Percentiles rank a stretch among this genome's conserved stretches.
Conservation (phyloP, 2,329 filamentous ascomycete genomes). For the Sphaerostilbella broomeana region DNA sequence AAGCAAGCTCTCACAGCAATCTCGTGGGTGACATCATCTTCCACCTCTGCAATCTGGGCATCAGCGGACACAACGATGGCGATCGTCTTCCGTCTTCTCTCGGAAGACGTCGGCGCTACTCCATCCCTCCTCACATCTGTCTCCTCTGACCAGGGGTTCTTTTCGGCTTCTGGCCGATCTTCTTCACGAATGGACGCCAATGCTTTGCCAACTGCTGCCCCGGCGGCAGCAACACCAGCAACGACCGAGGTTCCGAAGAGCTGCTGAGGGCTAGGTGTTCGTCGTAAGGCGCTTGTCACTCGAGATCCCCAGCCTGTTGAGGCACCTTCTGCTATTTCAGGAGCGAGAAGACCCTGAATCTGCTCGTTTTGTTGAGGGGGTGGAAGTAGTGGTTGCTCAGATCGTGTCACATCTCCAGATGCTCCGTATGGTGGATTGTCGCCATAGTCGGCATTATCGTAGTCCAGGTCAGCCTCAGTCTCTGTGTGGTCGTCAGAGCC, state of each 20-base stretch:
- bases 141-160: constrained; percentile 89
- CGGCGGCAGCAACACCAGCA: constrained; percentile 75
- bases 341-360: constrained; percentile 32
- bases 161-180: constrained; percentile 75
- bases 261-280: constrained; percentile 82
- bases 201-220: constrained; percentile 74
- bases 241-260: constrained; percentile 76
- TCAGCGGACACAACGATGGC: constrained; percentile 84
- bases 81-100: constrained; percentile 66
- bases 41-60: constrained; percentile 49
- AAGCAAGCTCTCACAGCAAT: constrained; percentile 62
- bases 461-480: constrained; percentile 43
- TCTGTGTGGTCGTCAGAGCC: constrained; percentile 65
- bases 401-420: constrained; percentile 28
- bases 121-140: constrained; percentile 59
- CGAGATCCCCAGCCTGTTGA: constrained; percentile 60
- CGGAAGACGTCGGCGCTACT: constrained; percentile 26
- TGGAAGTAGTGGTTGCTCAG: constrained; percentile 28
- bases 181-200: constrained; percentile 80
- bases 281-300: constrained; percentile 72
- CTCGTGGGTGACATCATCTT: constrained; percentile 59
- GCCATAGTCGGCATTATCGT: constrained; percentile 44
- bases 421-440: constrained; percentile 46
- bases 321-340: constrained; percentile 8
- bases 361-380: constrained; percentile 26